Conservation (phyloP, 306 rosid species). For the Quercus agrifolia region DNA sequence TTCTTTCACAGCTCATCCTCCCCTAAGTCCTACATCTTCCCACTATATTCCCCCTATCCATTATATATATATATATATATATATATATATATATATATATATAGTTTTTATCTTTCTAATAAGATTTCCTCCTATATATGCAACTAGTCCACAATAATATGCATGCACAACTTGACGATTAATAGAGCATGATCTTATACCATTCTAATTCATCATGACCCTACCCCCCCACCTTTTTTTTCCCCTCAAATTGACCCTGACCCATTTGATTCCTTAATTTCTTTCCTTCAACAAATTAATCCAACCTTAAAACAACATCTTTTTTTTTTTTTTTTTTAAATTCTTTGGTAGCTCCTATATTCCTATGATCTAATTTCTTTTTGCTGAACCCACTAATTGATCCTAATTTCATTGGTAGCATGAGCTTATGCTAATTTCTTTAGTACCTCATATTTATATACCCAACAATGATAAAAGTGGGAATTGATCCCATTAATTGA, state of each 20-base stretch:
- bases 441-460: too few relatives aligned
- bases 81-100: constrained; percentile 6
- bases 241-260: not conserved
- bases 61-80: not conserved
- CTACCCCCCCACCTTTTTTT: not conserved
- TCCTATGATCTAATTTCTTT: too few relatives aligned
- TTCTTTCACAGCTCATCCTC: constrained; percentile 71
- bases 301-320: too few relatives aligned
- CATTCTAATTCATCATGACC: not conserved
- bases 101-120: constrained; percentile 16
- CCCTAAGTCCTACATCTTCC: constrained; percentile 37
- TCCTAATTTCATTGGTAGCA: too few relatives aligned
- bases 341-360: too few relatives aligned
- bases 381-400: too few relatives aligned
- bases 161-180: not conserved
- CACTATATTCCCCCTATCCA: constrained; percentile 14
- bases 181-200: not conserved
- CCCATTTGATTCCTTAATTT: too few relatives aligned
- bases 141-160: not conserved
- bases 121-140: constrained; percentile 25
- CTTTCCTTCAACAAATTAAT: too few relatives aligned
- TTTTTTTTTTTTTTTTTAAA: too few relatives aligned
- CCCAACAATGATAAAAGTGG: too few relatives aligned
- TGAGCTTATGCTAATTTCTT: too few relatives aligned
- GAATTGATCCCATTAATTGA: too few relatives aligned